Percentiles rank a stretch among this genome's conserved stretches.
phyloP scores from a whole-genome alignment of 331 rosid species.

The Arachis monticola region DNA sequence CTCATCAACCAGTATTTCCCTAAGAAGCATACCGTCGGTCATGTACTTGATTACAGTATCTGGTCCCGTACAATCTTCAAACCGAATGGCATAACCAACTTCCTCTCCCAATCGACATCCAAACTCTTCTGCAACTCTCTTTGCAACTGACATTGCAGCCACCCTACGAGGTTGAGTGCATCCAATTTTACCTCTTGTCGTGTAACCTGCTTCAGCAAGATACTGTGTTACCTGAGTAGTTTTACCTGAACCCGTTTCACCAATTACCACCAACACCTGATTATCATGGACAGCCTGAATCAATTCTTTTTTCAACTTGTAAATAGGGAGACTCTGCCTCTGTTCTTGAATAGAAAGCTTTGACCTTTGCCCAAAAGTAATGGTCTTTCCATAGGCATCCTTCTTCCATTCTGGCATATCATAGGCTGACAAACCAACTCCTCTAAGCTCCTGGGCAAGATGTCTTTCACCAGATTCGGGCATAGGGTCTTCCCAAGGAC shows the following conservation, averaged over 20 bases:
- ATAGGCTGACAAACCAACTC: slow-evolving; percentile 86
- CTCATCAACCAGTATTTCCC: slow-evolving; percentile 82
- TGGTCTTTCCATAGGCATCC: slow-evolving; percentile 81
- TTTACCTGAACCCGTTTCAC: slow-evolving; percentile 97
- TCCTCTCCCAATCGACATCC: slow-evolving; percentile 93
- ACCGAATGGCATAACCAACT: slow-evolving; percentile 95
- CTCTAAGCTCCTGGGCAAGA: slow-evolving; percentile 94
- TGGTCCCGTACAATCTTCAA: slow-evolving; percentile 93
- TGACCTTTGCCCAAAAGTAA: slow-evolving; percentile 87
- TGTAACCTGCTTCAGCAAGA: slow-evolving; percentile 93
- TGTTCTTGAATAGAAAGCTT: slow-evolving; percentile 87
- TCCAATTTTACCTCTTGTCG: slow-evolving; percentile 86
- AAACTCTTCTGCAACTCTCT: slow-evolving; percentile 94
- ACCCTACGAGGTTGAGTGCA: slow-evolving; percentile 97
- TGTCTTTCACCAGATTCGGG: slow-evolving; percentile 92
- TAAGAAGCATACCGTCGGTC: slow-evolving; percentile 96
- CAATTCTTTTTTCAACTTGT: slow-evolving; percentile 71
- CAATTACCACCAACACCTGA: slow-evolving; percentile 87
- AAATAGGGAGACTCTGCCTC: slow-evolving; percentile 82
- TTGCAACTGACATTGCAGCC: slow-evolving; percentile 95
- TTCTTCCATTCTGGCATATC: slow-evolving; percentile 96
- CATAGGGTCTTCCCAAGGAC: slow-evolving; percentile 99
- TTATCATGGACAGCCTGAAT: slow-evolving; percentile 87
- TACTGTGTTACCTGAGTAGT: slow-evolving; percentile 93
- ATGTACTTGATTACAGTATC: slow-evolving; percentile 93